phyloP scores from a whole-genome alignment of 768 basidiomycete species.

The Phylloporus arenicola region DNA sequence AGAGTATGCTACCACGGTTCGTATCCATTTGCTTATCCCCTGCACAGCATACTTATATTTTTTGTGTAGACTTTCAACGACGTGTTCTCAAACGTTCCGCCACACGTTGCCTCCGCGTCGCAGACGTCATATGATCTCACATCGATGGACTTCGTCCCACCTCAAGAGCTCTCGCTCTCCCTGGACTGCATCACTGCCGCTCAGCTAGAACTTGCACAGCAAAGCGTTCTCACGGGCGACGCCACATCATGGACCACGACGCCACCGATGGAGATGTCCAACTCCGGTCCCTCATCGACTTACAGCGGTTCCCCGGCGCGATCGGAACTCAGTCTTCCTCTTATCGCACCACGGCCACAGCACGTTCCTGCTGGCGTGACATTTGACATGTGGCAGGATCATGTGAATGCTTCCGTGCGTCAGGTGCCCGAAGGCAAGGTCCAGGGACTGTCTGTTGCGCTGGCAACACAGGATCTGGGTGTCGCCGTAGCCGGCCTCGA shows the following conservation, averaged over 20 bases:
- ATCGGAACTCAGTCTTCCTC: constrained; percentile 25
- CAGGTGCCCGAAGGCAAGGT: neutral
- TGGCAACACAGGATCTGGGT: neutral
- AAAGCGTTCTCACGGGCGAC: constrained; percentile 1
- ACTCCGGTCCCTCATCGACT: constrained; percentile 36
- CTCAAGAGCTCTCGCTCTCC: constrained; percentile 13
- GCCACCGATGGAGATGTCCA: constrained; percentile 11
- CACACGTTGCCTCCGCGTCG: constrained; percentile 10
- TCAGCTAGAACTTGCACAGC: neutral
- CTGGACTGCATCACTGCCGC: constrained; percentile 3
- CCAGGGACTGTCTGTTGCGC: neutral
- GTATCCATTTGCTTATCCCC: neutral
- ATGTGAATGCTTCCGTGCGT: neutral
- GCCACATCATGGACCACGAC: constrained; percentile 6
- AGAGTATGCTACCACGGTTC: constrained; percentile 14
- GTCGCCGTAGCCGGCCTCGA: constrained; percentile 10
- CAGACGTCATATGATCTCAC: constrained; percentile 14
- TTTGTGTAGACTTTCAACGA: constrained; percentile 17
- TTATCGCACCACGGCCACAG: constrained; percentile 28
- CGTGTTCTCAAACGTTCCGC: constrained; percentile 21
- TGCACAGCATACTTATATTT: neutral
- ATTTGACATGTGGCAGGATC: constrained; percentile 22
- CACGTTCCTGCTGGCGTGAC: neutral
- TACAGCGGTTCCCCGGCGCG: constrained; percentile 40
- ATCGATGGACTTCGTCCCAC: constrained; percentile 26